phyloP scores from a whole-genome alignment of 1,139 yeast species.

The Lizanozyma gosingica region DNA sequence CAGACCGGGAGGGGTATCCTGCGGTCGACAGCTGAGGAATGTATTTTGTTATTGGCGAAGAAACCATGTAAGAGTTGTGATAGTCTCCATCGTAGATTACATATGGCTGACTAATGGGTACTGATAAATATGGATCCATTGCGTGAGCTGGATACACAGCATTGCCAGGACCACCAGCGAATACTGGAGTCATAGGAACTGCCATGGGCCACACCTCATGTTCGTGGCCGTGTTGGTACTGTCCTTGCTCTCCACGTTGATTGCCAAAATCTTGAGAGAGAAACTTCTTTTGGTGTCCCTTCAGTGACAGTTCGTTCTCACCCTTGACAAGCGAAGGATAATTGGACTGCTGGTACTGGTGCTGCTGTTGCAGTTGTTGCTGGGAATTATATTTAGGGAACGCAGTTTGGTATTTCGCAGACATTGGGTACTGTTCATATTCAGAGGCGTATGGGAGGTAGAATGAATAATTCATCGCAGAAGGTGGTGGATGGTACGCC shows the following conservation, averaged over 20 bases:
- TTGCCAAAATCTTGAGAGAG: not conserved
- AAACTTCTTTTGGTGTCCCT: not conserved
- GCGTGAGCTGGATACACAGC: not conserved
- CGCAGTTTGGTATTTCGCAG: not conserved
- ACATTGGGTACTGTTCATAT: not conserved
- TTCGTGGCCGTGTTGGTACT: not conserved
- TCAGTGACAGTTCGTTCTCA: not conserved
- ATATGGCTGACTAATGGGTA: not conserved
- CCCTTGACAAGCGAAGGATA: not conserved
- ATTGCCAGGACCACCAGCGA: no score
- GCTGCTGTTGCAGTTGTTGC: not conserved
- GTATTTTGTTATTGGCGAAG: not conserved
- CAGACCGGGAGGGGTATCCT: not conserved
- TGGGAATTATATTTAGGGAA: not conserved
- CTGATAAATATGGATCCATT: not conserved
- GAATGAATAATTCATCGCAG: not conserved
- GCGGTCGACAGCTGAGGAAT: not conserved
- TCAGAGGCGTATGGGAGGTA: not conserved
- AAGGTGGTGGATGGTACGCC: not conserved
- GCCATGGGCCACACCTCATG: not conserved
- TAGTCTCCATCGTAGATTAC: not conserved
- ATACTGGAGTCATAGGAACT: not conserved
- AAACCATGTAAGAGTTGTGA: not conserved
- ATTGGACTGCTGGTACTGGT: not conserved
- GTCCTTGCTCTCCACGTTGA: no score